Conservation (phyloP, 2,329 filamentous ascomycete species). For the Mollisiaceae sp. region DNA sequence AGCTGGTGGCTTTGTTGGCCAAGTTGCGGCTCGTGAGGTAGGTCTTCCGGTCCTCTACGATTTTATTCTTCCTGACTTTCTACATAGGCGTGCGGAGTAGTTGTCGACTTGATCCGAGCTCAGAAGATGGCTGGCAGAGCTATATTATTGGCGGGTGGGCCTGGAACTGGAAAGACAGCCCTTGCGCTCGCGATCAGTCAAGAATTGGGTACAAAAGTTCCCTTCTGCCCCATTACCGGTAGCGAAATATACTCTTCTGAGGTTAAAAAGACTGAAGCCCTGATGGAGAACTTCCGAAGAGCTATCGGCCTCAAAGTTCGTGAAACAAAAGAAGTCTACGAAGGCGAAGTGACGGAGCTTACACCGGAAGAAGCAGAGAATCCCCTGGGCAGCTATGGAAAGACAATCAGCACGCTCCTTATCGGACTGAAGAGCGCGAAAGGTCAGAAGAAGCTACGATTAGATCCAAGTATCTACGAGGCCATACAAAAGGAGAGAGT, state of each 20-base stretch:
- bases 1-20: constrained; percentile 86
- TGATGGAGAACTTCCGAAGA: constrained; percentile 99
- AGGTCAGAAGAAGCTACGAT: constrained; percentile 95
- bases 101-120: constrained; percentile 92
- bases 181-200: constrained; percentile 94
- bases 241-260: constrained; percentile 98
- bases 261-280: constrained; percentile 98
- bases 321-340: constrained; percentile 99
- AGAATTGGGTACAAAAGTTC: constrained; percentile 96
- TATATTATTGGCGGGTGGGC: constrained; percentile 90
- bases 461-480: constrained; percentile 98
- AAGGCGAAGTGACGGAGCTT: constrained; percentile 97
- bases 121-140: constrained; percentile 98
- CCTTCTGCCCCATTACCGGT: constrained; percentile 96
- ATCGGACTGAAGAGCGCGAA: constrained; percentile 95
- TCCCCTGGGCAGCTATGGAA: constrained; percentile 92
- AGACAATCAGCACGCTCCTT: constrained; percentile 94
- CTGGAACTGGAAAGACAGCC: constrained; percentile 96
- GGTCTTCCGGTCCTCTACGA: constrained; percentile 29
- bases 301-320: constrained; percentile 96
- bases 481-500: constrained; percentile 98
- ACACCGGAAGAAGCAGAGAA: constrained; percentile 98
- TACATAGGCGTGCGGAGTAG: constrained; percentile 89
- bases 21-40: constrained; percentile 87
- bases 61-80: constrained; percentile 78